Base-by-base conservation (phyloP, 164 flowering plant species). In the Buxus sempervirens region DNA sequence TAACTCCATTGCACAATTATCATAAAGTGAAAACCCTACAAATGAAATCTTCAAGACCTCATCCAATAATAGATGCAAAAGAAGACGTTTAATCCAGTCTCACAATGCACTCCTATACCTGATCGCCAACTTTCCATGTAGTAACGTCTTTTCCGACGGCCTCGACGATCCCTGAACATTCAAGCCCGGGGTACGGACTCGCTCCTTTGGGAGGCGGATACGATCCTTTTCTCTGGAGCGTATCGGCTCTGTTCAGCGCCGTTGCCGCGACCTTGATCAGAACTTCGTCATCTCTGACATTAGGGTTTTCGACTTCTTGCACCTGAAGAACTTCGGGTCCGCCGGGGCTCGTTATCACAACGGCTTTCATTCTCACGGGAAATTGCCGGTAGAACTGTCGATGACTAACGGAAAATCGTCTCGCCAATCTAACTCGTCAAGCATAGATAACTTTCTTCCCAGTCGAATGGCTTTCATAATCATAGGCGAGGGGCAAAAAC, bases 121-220 rank as follows among this genome's bases (percentile, higher is more conserved):
- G 93, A 72, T 93, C 96, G 24, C 98, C 98, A n/a, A 88, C 66
- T 67, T 85, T 87, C 98, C 98, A 93, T 38, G 94, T 82, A 27
- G 85, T 68, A 24, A 90, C 96, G 64, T 75, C 62, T 49, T 79
- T 81, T 0, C 98, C 97, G 38, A 92, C 88, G 45, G 87, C 78
- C 66, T 79, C 85, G 67, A 91, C 65, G 66, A 78, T 84, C 24
- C 98, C 98, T 27, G 98, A 88, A 73, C 98, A 90, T 56, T 93
- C 97, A 2, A 93, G 94, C 66, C 98, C 98, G 0, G 69, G 96
- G 69, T 79, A 82, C 5, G 76, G 78, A 62, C 88, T 84, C 13
- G 91, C 85, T 20, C 92, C 98, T 36, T 76, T 72, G 0, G 96
- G 96, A 1, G 90, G 92, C 10, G 92, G 88, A 70, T 90, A 75